Percentiles rank a stretch among this genome's conserved stretches.
Conservation (phyloP, 768 basidiomycete genomes). For the Nidularia pulvinata region DNA sequence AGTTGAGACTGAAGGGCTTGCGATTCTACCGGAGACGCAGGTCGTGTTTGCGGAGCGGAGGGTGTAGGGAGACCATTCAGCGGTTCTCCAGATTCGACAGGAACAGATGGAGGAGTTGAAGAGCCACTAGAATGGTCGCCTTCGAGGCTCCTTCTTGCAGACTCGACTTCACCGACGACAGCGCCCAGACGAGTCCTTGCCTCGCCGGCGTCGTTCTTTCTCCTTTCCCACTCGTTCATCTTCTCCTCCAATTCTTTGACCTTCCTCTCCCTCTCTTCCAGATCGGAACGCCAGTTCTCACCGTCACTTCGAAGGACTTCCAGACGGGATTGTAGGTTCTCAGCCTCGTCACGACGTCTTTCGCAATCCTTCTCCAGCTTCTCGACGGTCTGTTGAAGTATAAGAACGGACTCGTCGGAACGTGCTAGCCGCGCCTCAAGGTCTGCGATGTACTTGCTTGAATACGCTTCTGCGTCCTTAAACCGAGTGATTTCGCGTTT, state of each 20-base stretch:
- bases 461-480: slow-evolving; percentile 74
- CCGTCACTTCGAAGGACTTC: slow-evolving; percentile 71
- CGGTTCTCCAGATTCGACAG: slow-evolving; percentile 12
- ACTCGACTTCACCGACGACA: slow-evolving; percentile 70
- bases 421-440: slow-evolving; percentile 81
- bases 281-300: slow-evolving; percentile 80
- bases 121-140: slow-evolving; percentile 31
- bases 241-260: slow-evolving; percentile 77
- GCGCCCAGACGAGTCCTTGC: slow-evolving; percentile 65
- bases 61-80: slow-evolving; percentile 20
- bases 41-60: slow-evolving; percentile 17
- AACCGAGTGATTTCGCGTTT: slow-evolving; percentile 79
- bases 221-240: slow-evolving; percentile 78
- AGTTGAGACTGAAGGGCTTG: slow-evolving; percentile 62
- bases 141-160: slow-evolving; percentile 69
- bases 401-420: slow-evolving; percentile 75
- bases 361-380: slow-evolving; percentile 77
- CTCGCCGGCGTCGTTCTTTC: slow-evolving; percentile 65
- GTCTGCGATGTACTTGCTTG: slow-evolving; percentile 80
- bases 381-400: slow-evolving; percentile 71
- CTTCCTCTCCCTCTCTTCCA: slow-evolving; percentile 80
- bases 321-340: slow-evolving; percentile 68
- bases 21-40: slow-evolving; percentile 19
- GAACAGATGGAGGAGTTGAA: slow-evolving; percentile 19
- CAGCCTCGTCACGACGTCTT: slow-evolving; percentile 70